Base-by-base conservation (phyloP, 2,329 filamentous ascomycete species). In the Sporothrix globosa region DNA sequence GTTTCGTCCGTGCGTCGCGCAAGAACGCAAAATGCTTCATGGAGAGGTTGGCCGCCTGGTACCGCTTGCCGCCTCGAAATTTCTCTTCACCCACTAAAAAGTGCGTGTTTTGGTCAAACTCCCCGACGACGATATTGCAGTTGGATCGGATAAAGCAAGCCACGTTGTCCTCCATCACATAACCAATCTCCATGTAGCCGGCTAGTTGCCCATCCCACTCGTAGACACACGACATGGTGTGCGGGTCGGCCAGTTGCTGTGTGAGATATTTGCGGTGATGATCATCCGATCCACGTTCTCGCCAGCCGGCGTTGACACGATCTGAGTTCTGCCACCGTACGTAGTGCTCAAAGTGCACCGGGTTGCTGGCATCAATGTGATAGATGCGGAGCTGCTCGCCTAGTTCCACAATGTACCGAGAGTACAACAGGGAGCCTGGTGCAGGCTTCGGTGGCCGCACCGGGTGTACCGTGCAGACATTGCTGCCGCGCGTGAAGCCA, bases 131-230 rank as follows among this genome's bases (percentile, higher is more conserved):
- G 1, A 72, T 44, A 21, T 68, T 68, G 65, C 81, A 79, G 78
- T 87, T 88, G 79, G 87, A 87, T 19, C 83, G 83, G 69, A 86
- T 85, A 1, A 88, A 82, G 27, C 81, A 82, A 74, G 87, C 85
- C 79, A 88, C 86, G 82, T 86, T 70, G 46, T 72, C 69, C 48
- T 63, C 63, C 50, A 69, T 86, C 74, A 88, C 90, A 91, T 91
- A 94, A 78, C 93, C 94, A 1, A 93, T 83, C 78, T 95, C 92
- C 77, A 92, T 93, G 78, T 94, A 94, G 0, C 90, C 89, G 78
- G 94, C 94, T 63, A 83, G 86, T 1, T 83, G 84, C 41, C 91
- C 89, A 70, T 94, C 86, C 77, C 92, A 95, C 34, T 86, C 85
- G 7, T 88, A 92, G 71, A 94, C 82, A 60, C 94, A 82, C 30